Percentiles rank a stretch among this genome's conserved stretches.
Conservation (phyloP, 306 rosid genomes). For the Prunus mume region DNA sequence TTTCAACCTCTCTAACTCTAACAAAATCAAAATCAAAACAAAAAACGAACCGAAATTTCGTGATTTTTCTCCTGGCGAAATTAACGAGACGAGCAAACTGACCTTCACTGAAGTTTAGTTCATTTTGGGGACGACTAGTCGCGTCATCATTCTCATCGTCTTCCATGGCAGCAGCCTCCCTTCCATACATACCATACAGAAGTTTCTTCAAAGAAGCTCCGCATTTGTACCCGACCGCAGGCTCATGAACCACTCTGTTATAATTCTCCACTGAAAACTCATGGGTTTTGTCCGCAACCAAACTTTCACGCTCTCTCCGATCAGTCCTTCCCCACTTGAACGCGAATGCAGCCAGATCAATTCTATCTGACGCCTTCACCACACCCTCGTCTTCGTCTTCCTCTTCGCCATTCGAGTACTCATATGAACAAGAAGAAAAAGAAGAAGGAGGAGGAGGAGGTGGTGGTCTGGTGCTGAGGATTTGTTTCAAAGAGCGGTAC, state of each 20-base stretch:
- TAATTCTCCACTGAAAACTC: neutral
- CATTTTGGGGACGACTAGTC: neutral
- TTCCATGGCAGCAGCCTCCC: neutral
- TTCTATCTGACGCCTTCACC: neutral
- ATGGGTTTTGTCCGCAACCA: neutral
- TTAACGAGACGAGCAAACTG: neutral
- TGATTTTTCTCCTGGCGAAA: neutral
- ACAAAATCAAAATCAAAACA: neutral
- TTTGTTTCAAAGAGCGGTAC: neutral
- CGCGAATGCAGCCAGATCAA: neutral
- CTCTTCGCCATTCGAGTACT: neutral
- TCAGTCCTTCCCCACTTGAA: neutral
- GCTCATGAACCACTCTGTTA: neutral
- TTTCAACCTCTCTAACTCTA: neutral
- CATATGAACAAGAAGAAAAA: neutral
- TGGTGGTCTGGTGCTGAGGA: neutral
- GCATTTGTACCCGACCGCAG: neutral
- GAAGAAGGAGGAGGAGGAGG: neutral
- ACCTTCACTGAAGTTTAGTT: neutral
- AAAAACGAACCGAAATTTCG: neutral
- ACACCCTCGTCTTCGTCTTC: neutral
- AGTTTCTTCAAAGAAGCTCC: neutral
- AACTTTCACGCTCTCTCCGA: neutral
- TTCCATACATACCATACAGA: neutral
- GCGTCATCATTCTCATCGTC: neutral